A percentile compares a stretch with the other conserved stretches of the same genome.
Evolutionary conservation across 352 stramenopile species (phyloP).

Genomic region (Phytophthora melonis): DNA sequence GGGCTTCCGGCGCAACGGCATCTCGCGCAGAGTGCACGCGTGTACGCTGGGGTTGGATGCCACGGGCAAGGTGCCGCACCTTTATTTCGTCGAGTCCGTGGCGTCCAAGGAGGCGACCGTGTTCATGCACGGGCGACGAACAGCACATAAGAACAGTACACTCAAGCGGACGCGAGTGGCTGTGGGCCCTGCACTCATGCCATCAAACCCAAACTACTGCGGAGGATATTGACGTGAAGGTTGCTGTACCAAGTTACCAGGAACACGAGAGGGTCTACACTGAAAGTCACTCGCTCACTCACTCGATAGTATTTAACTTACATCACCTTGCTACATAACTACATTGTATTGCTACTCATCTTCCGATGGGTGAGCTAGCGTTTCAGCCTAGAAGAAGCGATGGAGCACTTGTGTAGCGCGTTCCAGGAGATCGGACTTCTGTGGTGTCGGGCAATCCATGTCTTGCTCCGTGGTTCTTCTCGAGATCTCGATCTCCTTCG

Average conservation of each 20-base stretch:
- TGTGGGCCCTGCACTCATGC: slow-evolving; percentile 57
- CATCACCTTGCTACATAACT: slow-evolving; percentile 1
- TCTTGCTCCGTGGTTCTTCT: slow-evolving; percentile 10
- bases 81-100: slow-evolving; percentile 65
- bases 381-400: slow-evolving; percentile 20
- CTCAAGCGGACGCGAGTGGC: slow-evolving; percentile 57
- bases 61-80: slow-evolving; percentile 43
- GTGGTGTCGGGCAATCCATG: background rate
- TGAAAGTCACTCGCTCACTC: background rate
- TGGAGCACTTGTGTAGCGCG: slow-evolving; percentile 28
- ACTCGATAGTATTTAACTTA: slow-evolving; percentile 16
- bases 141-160: slow-evolving; percentile 41
- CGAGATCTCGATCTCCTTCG: slow-evolving; percentile 32
- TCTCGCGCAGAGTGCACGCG: slow-evolving; percentile 58
- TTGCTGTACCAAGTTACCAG: background rate
- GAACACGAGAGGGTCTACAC: background rate
- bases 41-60: slow-evolving; percentile 64
- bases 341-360: slow-evolving; percentile 3
- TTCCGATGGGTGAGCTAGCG: slow-evolving; percentile 24
- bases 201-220: slow-evolving; percentile 58
- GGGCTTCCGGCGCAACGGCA: slow-evolving; percentile 64
- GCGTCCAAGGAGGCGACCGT: slow-evolving; percentile 48
- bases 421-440: slow-evolving; percentile 16
- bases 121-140: slow-evolving; percentile 37
- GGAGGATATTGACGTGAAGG: slow-evolving; percentile 53